Conservation (phyloP, 805 yeast species). For the Pichia sporocuriosa region DNA sequence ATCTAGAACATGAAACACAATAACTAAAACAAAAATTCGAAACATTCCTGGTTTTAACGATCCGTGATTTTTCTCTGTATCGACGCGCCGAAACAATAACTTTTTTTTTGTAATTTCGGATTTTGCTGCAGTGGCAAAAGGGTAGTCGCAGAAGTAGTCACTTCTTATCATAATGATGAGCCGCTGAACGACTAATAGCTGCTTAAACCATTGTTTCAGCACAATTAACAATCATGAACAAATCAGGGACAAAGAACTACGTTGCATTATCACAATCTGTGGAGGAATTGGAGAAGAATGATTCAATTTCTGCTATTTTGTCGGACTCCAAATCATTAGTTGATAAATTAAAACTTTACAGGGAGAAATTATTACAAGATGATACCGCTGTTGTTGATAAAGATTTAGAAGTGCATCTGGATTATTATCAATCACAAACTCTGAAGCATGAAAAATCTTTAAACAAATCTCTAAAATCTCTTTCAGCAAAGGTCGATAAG, state of each 20-base stretch:
- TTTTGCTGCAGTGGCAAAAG: no score
- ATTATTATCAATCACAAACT: constrained; percentile 7
- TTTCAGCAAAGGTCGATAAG: constrained; percentile 15
- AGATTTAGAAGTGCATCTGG: background rate
- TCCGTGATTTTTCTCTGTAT: no score
- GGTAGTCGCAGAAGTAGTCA: no score
- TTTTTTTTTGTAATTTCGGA: no score
- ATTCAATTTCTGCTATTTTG: constrained; percentile 49
- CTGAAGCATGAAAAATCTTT: constrained; percentile 11
- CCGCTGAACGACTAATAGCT: no score
- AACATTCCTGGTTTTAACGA: no score
- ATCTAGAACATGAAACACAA: no score
- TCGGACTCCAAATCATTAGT: constrained; percentile 4
- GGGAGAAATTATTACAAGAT: background rate
- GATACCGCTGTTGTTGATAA: background rate
- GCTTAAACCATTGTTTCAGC: no score
- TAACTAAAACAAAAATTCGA: no score
- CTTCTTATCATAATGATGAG: no score
- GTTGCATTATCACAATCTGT: constrained; percentile 7
- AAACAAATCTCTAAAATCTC: constrained; percentile 20
- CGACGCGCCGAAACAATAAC: no score
- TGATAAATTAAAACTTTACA: background rate
- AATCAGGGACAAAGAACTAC: background rate
- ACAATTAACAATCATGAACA: background rate
- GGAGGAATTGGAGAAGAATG: constrained; percentile 41